Base-by-base conservation (phyloP, 2,329 filamentous ascomycete genomes). In the Phoma sp. region DNA sequence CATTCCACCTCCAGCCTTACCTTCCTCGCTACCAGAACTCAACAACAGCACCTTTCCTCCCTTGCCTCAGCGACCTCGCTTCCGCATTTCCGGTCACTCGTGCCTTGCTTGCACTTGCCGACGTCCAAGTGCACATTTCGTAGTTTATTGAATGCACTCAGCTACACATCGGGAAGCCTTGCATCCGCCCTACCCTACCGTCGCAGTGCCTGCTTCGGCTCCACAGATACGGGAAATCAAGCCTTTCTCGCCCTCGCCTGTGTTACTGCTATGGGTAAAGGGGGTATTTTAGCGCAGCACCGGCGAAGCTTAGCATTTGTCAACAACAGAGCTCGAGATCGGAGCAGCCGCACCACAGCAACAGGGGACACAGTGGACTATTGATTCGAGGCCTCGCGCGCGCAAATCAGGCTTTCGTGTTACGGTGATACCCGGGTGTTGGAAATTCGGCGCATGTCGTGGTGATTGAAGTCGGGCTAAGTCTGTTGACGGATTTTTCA, bases 1-100 rank as follows among this genome's bases (percentile, higher is more conserved):
- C 52, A 55, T 55, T 55, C 52, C 41, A 31, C n/a, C 17, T 35
- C 24, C 52, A 55, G 52, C 47, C 47, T 46, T 43, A 43, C 52
- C 47, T 46, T 55, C 41, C 46, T 55, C 52, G 46, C 41, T 55
- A 55, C 46, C 52, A 44, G 22, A 38, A 15, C 19, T 31, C 25
- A 12, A 24, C 15, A 27, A 6, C n/a, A 13, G 36, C 21, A 6
- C 32, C 45, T 36, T 44, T 22, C 29, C 41, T 38, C 43, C 37
- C 46, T 46, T 51, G 22, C 46, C 36, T 55, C 36, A 24, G 10
- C 36, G 9, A 27, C 24, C 38, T 49, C 51, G 12, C 39, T 35
- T 19, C 40, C 52, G 41, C 40, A 36, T 2, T 24, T 36, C 36
- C 51, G 44, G 45, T 21, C 32, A 39, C n/a, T 13, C 6, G 2